Conservation (phyloP, 1,139 yeast genomes). For the Geotrichum klebahnii region DNA sequence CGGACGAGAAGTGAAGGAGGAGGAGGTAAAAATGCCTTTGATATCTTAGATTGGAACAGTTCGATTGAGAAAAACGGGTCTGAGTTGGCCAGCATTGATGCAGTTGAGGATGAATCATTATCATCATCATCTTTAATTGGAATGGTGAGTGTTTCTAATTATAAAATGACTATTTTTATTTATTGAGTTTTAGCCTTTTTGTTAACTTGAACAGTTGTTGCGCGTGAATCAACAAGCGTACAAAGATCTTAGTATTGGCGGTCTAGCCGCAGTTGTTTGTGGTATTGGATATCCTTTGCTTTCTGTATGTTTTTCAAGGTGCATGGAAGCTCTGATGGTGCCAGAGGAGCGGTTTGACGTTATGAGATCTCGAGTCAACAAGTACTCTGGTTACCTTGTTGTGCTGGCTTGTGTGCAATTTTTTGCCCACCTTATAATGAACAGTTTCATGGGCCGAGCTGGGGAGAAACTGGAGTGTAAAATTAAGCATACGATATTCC, state of each 20-base stretch:
- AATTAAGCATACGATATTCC: slow-evolving; percentile 36
- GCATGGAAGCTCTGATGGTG: slow-evolving; percentile 40
- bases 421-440: slow-evolving; percentile 34
- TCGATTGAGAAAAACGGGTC: slow-evolving; percentile 13
- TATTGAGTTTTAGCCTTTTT: too few relatives aligned
- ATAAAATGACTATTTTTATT: too few relatives aligned
- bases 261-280: slow-evolving; percentile 34
- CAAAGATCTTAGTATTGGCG: slow-evolving; percentile 35
- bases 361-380: slow-evolving; percentile 40
- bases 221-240: slow-evolving; percentile 33
- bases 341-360: slow-evolving; percentile 33
- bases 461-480: slow-evolving; percentile 35
- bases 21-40: slow-evolving; percentile 18
- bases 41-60: slow-evolving; percentile 17
- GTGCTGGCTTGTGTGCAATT: slow-evolving; percentile 42
- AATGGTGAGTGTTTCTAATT: slow-evolving; percentile 23
- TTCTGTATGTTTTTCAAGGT: slow-evolving; percentile 41
- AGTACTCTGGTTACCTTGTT: slow-evolving; percentile 41
- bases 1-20: too few relatives aligned
- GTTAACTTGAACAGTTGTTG: slow-evolving; percentile 22
- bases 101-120: slow-evolving; percentile 5
- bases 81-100: slow-evolving; percentile 11
- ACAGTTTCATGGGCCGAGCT: slow-evolving; percentile 29
- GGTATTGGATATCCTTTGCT: slow-evolving; percentile 44
- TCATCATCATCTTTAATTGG: slow-evolving; percentile 24